These are phyloP conservation scores for Hypsizygus marmoreus DNA, from an alignment of 768 basidiomycete genomes.

Conservation along the genomic window DNA sequence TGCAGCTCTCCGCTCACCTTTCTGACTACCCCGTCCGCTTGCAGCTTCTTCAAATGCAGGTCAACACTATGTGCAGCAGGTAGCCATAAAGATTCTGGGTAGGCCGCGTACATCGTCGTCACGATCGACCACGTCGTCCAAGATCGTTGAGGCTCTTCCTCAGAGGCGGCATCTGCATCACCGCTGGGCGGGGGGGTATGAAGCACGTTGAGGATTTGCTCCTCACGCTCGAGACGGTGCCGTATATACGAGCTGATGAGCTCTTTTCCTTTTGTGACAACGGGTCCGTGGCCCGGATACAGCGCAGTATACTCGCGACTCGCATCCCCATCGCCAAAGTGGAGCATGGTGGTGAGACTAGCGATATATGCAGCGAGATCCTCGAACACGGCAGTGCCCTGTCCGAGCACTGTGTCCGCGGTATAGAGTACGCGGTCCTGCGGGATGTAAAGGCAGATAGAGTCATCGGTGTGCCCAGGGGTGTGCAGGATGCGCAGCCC, in stretches of 20 bases:
- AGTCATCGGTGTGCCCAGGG: conserved; percentile 91
- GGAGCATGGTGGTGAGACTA: conserved; percentile 61
- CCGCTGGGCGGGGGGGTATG: conserved; percentile 33
- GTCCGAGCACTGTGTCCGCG: conserved; percentile 88
- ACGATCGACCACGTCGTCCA: conserved; percentile 74
- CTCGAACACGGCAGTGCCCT: conserved; percentile 88
- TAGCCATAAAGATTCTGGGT: conserved; percentile 70
- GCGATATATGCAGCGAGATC: conserved; percentile 72
- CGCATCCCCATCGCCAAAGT: conserved; percentile 32
- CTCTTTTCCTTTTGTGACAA: conserved; percentile 61
- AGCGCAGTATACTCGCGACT: conserved; percentile 44
- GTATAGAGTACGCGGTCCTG: conserved; percentile 82
- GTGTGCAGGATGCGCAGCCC: conserved; percentile 73
- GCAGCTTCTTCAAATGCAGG: conserved; percentile 75
- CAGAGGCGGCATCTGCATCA: conserved; percentile 6
- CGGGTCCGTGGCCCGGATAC: conserved; percentile 92
- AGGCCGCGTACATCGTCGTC: conserved; percentile 64
- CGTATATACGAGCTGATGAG: conserved; percentile 72
- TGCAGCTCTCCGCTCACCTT: conserved; percentile 52
- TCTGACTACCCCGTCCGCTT: conserved; percentile 60
- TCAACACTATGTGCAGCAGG: conserved; percentile 71
- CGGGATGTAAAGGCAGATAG: conserved; percentile 70
- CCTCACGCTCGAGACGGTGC: conserved; percentile 81
- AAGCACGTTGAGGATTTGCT: conserved; percentile 66
- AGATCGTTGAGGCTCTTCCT: conserved; percentile 9